Conservation (phyloP, 805 yeast genomes). For the Starmerella etchellsii region DNA sequence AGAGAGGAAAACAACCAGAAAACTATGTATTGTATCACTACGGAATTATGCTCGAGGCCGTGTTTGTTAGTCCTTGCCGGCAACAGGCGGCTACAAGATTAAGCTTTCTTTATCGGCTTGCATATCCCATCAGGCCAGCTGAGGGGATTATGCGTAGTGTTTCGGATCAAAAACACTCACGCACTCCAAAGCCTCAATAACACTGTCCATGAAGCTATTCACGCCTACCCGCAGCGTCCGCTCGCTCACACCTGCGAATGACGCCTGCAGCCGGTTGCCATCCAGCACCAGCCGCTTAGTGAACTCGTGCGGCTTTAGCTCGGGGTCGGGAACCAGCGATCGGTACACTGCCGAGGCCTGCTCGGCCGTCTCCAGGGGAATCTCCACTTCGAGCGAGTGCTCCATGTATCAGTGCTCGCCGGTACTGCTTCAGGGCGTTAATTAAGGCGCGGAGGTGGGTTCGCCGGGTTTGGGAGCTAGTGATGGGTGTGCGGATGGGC, state of each 20-base stretch:
- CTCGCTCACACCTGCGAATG: slow-evolving; percentile 33
- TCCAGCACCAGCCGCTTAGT: slow-evolving; percentile 33
- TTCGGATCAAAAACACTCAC: slow-evolving; percentile 9
- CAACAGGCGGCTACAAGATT: too few species aligned
- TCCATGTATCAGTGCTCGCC: too few species aligned
- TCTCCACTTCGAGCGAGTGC: slow-evolving; percentile 27
- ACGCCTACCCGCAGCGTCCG: slow-evolving; percentile 74
- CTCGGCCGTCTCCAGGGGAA: slow-evolving; percentile 48
- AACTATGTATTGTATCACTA: neutral
- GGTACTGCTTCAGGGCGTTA: too few species aligned
- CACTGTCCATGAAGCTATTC: slow-evolving; percentile 62
- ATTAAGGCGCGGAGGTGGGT: neutral
- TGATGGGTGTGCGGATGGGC: too few species aligned
- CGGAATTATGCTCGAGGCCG: too few species aligned
- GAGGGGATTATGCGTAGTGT: slow-evolving; percentile 2
- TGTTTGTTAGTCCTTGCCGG: too few species aligned
- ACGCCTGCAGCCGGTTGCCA: slow-evolving; percentile 22
- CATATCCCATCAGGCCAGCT: too few species aligned
- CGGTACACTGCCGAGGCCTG: slow-evolving; percentile 54
- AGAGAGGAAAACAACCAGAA: too few species aligned
- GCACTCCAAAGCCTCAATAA: slow-evolving; percentile 57
- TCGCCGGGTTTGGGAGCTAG: neutral
- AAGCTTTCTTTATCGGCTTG: too few species aligned
- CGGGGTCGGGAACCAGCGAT: slow-evolving; percentile 67
- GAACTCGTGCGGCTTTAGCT: slow-evolving; percentile 58